These are phyloP conservation scores for Crassisporium funariophilum DNA, from an alignment of 768 basidiomycete species.

Conservation along the genomic window DNA sequence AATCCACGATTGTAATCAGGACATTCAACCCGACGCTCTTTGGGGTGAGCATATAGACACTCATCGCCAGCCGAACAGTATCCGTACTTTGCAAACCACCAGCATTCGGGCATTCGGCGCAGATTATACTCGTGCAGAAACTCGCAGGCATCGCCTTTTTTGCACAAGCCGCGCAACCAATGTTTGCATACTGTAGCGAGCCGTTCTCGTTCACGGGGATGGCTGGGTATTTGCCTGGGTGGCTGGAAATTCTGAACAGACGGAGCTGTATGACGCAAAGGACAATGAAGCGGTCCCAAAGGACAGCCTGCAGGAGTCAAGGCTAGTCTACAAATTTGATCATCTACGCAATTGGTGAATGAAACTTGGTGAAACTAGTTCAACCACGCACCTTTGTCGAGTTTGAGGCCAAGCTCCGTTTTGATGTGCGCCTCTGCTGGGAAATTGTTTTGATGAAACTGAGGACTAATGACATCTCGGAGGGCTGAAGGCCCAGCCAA, in stretches of 20 bases:
- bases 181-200: slow-evolving; percentile 97
- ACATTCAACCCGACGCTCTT: slow-evolving; percentile 89
- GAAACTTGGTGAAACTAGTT: neutral
- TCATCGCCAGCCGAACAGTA: slow-evolving; percentile 97
- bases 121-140: slow-evolving; percentile 99
- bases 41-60: slow-evolving; percentile 94
- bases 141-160: slow-evolving; percentile 97
- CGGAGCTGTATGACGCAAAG: slow-evolving; percentile 87
- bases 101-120: slow-evolving; percentile 97
- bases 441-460: slow-evolving; percentile 94
- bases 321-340: slow-evolving; percentile 89
- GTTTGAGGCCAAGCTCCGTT: slow-evolving; percentile 78
- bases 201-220: slow-evolving; percentile 82
- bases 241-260: slow-evolving; percentile 90
- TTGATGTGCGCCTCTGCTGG: slow-evolving; percentile 81
- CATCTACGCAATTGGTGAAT: slow-evolving; percentile 54
- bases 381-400: slow-evolving; percentile 81
- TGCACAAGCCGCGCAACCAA: slow-evolving; percentile 96
- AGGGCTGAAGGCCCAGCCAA: slow-evolving; percentile 59
- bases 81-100: slow-evolving; percentile 98
- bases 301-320: slow-evolving; percentile 86
- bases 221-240: slow-evolving; percentile 76
- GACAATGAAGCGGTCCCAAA: slow-evolving; percentile 89
- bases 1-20: slow-evolving; percentile 96
- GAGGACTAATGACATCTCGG: slow-evolving; percentile 78